Evolutionary conservation across 1,284 basidiomycete species (phyloP), one percentile per base, ranked within the genome.

Genomic region (Meira nashicola): DNA sequence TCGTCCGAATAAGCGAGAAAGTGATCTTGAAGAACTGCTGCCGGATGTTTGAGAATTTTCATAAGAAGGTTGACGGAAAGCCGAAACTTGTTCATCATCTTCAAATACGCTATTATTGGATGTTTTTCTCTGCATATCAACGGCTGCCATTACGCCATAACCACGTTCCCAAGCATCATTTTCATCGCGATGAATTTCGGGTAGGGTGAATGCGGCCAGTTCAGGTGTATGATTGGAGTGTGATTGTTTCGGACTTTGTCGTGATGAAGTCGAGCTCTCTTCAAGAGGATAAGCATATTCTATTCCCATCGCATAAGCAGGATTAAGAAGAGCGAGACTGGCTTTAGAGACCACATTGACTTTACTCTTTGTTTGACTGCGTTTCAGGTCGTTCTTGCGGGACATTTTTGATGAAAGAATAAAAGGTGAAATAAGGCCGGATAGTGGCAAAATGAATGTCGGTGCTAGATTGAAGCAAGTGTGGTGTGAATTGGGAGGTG

Each of bases 261-360:
- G 14, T 33, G 28, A 33, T 33, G 28, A 23, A n/a, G 40, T 39
- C 7, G 46, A n/a, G 6, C 21, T 52, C 9, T 48, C 40, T 44
- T 48, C 43, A 25, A 14, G 12, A 8, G 48, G 33, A 23, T 41
- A n/a, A 15, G 57, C 65, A 10, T 62, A 54, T 39, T 74, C 72
- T 60, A 74, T 73, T 46, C 72, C 72, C 70, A 74, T 73, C n/a
- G 71, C 72, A 50, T 68, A 65, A 17, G 71, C 62, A 33, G 72
- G 72, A 50, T 74, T 67, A 43, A 74, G 64, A 59, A 70, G 65
- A 53, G 71, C 72, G 11, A 74, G 59, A 44, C 68, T 71, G 11
- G 72, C 69, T 55, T 74, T 73, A 52, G 71, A 73, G 47, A 71
- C 67, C 39, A 65, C 68, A 50, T 71, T 71, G 65, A 74, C 63